phyloP scores from a whole-genome alignment of 2,329 filamentous ascomycete genomes.

The Ophiostoma fasciatum region DNA sequence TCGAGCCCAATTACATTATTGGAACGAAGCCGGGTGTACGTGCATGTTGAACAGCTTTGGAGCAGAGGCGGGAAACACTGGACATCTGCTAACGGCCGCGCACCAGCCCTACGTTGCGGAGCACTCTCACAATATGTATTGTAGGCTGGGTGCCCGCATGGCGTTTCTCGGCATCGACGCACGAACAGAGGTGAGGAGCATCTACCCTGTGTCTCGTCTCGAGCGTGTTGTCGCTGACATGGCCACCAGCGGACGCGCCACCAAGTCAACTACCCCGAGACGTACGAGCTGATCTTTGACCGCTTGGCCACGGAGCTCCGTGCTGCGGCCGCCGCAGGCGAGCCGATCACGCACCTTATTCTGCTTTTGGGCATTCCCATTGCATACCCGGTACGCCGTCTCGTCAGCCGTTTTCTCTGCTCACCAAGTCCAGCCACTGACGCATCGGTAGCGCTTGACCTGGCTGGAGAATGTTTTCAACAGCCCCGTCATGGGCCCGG shows the following conservation, averaged over 20 bases:
- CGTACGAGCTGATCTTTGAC: slow-evolving; percentile 71
- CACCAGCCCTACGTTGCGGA: slow-evolving; percentile 82
- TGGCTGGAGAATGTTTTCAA: slow-evolving; percentile 90
- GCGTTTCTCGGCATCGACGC: slow-evolving; percentile 84
- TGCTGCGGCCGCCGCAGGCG: slow-evolving; percentile 48
- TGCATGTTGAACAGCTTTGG: slow-evolving; percentile 21
- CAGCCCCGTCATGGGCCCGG: slow-evolving; percentile 73
- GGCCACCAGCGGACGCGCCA: slow-evolving; percentile 72
- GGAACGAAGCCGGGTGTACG: slow-evolving; percentile 59
- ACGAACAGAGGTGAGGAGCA: slow-evolving; percentile 67
- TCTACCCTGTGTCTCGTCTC: too few relatives aligned
- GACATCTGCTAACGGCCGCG: too few relatives aligned
- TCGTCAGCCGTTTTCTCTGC: background rate
- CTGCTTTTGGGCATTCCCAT: slow-evolving; percentile 78
- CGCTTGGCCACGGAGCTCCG: slow-evolving; percentile 56
- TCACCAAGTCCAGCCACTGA: background rate
- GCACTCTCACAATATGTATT: slow-evolving; percentile 73
- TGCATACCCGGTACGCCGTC: slow-evolving; percentile 52
- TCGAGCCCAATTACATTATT: slow-evolving; percentile 62
- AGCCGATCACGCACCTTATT: slow-evolving; percentile 77
- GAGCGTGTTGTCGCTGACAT: slow-evolving; percentile 17
- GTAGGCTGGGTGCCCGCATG: slow-evolving; percentile 67
- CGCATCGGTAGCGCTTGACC: slow-evolving; percentile 52
- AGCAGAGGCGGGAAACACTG: too few relatives aligned
- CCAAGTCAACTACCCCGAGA: slow-evolving; percentile 88